Evolutionary conservation across 768 basidiomycete species (phyloP).

Genomic region (Gautieria morchelliformis): DNA sequence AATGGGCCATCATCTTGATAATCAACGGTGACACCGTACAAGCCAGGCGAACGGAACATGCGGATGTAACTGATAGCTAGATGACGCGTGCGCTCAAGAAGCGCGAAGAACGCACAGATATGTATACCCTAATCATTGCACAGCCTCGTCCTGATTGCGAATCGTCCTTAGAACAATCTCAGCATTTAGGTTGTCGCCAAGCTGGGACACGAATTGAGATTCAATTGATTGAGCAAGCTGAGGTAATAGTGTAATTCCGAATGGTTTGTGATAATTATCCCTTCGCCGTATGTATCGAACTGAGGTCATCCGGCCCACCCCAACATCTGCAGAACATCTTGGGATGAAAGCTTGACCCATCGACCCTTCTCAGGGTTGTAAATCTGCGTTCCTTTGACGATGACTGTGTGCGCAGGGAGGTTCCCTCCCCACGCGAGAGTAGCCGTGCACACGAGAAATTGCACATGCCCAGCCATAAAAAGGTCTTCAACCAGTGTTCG

Average conservation of each 20-base stretch:
- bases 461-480: constrained; percentile 85
- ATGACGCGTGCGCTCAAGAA: constrained; percentile 1
- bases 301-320: constrained; percentile 96
- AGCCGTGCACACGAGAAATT: constrained; percentile 93
- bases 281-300: constrained; percentile 95
- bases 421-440: constrained; percentile 99
- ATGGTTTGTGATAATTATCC: constrained; percentile 97
- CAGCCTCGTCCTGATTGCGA: constrained; percentile 91
- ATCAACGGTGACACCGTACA: constrained; percentile 84
- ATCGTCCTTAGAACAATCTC: constrained; percentile 95
- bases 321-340: constrained; percentile 98
- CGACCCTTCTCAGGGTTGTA: constrained; percentile 98
- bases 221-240: constrained; percentile 92
- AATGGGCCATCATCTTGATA: constrained; percentile 80
- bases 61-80: constrained; percentile 68
- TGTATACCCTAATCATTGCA: constrained; percentile 94
- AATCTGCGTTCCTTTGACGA: constrained; percentile 99
- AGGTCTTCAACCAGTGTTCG: constrained; percentile 89
- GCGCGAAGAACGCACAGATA: constrained; percentile 64
- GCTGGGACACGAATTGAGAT: constrained; percentile 81
- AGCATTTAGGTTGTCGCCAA: constrained; percentile 94
- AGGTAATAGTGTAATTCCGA: constrained; percentile 95
- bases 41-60: constrained; percentile 80
- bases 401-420: constrained; percentile 92
- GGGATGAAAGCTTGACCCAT: constrained; percentile 91